Percentiles rank a stretch among this genome's conserved stretches.
phyloP scores from a whole-genome alignment of 2,329 filamentous ascomycete genomes.

The Xylaria sp. region DNA sequence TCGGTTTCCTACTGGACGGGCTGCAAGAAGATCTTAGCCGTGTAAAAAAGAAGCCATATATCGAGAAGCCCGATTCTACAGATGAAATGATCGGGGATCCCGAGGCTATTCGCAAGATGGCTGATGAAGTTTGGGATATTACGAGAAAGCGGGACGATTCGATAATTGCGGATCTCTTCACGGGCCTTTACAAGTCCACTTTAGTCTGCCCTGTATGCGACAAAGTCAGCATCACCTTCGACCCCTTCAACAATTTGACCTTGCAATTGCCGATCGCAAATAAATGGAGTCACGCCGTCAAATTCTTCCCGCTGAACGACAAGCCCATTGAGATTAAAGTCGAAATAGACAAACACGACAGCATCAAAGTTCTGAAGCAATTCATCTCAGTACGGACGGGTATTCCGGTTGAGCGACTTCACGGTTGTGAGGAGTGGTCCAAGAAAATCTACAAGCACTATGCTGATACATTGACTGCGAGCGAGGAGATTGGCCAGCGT shows the following conservation, averaged over 20 bases:
- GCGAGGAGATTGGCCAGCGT: slow-evolving; percentile 72
- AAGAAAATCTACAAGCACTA: slow-evolving; percentile 87
- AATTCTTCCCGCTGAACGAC: slow-evolving; percentile 78
- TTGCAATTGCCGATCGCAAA: slow-evolving; percentile 88
- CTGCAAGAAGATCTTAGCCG: slow-evolving; percentile 95
- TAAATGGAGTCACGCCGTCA: slow-evolving; percentile 76
- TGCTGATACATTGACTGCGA: slow-evolving; percentile 69
- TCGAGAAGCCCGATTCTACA: slow-evolving; percentile 96
- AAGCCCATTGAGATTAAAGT: slow-evolving; percentile 74
- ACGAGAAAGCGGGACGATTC: slow-evolving; percentile 93
- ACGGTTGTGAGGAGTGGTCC: slow-evolving; percentile 82
- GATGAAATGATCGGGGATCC: slow-evolving; percentile 91
- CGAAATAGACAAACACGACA: slow-evolving; percentile 79
- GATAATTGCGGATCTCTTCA: slow-evolving; percentile 93
- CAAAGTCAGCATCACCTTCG: slow-evolving; percentile 98
- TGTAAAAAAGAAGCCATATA: slow-evolving; percentile 94
- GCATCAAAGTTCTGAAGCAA: slow-evolving; percentile 71
- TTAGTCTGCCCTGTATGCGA: slow-evolving; percentile 88
- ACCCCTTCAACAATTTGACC: slow-evolving; percentile 94
- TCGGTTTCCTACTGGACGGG: slow-evolving; percentile 92
- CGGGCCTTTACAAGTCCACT: slow-evolving; percentile 97
- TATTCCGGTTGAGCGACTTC: slow-evolving; percentile 68
- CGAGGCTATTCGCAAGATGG: slow-evolving; percentile 80
- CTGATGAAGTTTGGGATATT: slow-evolving; percentile 87
- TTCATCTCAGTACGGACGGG: slow-evolving; percentile 72